Conservation (phyloP, 345 rosid species). For the Limnanthes douglasii region DNA sequence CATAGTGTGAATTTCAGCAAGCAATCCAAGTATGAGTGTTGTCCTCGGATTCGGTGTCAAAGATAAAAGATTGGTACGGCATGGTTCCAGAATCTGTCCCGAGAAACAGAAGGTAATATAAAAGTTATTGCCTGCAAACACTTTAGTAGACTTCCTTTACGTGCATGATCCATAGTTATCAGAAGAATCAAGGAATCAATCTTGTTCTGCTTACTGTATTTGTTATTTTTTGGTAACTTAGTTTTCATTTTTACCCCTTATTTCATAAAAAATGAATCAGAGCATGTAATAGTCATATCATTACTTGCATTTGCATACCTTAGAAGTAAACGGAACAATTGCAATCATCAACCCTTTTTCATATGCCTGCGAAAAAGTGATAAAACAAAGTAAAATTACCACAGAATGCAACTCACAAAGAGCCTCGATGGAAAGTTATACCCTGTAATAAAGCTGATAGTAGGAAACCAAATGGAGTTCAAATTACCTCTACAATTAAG, state of each 20-base stretch:
- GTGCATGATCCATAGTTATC: too few relatives aligned
- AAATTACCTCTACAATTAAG: conserved; percentile 77
- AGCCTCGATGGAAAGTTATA: too few relatives aligned
- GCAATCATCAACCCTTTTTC: conserved; percentile 99
- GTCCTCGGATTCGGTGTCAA: conserved; percentile 99
- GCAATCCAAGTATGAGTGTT: conserved; percentile 86
- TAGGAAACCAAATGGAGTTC: conserved; percentile 1
- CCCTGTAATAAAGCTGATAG: too few relatives aligned
- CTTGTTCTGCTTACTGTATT: too few relatives aligned
- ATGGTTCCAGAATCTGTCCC: conserved; percentile 89
- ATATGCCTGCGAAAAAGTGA: conserved; percentile 71
- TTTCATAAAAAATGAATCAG: too few relatives aligned
- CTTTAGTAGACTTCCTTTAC: too few relatives aligned
- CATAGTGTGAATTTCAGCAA: conserved; percentile 87
- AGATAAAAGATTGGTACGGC: conserved; percentile 85
- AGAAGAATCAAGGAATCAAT: too few relatives aligned
- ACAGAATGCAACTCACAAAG: conserved; percentile 1
- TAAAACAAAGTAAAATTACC: conserved; percentile 2
- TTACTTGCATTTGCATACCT: conserved; percentile 47
- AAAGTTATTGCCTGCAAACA: too few relatives aligned
- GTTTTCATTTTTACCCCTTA: too few relatives aligned
- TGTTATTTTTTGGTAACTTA: too few relatives aligned
- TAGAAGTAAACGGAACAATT: conserved; percentile 95
- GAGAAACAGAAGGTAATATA: too few relatives aligned
- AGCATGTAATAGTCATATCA: too few relatives aligned